These are phyloP conservation scores for Diaporthe sp. DNA, from an alignment of 2,329 filamentous ascomycete species.

Conservation along the genomic window DNA sequence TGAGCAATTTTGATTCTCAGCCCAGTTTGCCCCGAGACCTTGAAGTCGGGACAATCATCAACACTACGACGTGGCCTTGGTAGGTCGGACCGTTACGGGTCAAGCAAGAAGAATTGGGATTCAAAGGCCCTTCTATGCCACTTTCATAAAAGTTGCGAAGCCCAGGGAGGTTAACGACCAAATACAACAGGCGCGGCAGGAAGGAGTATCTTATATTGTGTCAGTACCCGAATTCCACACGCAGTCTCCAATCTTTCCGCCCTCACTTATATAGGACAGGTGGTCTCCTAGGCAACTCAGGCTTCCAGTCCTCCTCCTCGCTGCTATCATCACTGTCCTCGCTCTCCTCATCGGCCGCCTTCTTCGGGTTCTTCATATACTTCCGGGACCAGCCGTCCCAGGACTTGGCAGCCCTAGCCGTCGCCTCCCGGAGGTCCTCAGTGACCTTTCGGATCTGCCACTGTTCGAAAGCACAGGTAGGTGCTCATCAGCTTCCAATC, in stretches of 20 bases:
- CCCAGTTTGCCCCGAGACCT: no score
- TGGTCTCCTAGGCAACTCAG: background rate
- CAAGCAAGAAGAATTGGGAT: background rate
- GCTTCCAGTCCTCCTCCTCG: background rate
- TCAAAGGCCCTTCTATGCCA: background rate
- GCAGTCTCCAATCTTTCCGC: no score
- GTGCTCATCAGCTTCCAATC: background rate
- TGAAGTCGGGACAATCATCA: background rate
- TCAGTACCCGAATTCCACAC: no score
- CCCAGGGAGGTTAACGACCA: background rate
- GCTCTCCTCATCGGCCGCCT: background rate
- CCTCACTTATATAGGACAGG: background rate
- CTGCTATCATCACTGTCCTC: background rate
- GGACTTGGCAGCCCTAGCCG: constrained; percentile 7
- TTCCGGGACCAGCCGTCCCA: background rate
- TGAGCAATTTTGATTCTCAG: no score
- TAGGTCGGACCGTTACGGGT: background rate
- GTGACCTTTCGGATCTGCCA: constrained; percentile 27
- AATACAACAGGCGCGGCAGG: background rate
- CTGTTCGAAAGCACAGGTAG: background rate
- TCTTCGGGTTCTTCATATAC: constrained; percentile 11
- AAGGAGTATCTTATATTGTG: background rate
- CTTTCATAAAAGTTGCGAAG: background rate
- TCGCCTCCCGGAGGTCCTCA: constrained; percentile 1
- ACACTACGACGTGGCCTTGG: background rate